Conservation (phyloP, 768 basidiomycete species). For the Russula vinacea region DNA sequence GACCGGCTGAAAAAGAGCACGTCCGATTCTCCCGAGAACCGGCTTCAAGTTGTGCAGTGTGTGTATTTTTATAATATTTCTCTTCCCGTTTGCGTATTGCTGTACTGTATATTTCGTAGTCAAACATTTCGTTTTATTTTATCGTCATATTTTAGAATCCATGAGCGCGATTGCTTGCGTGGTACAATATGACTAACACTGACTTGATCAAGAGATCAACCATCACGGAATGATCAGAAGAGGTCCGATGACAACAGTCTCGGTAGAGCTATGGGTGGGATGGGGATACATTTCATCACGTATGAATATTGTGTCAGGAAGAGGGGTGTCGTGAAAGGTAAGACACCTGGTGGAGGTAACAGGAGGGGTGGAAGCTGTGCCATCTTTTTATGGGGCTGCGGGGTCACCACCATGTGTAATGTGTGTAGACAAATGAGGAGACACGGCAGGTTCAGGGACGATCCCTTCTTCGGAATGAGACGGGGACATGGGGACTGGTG, state of each 20-base stretch:
- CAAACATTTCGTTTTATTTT: too few species aligned
- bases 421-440: neutral
- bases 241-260: neutral
- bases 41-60: too few species aligned
- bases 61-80: too few species aligned
- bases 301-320: neutral
- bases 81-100: too few species aligned
- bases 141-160: too few species aligned
- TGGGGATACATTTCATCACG: neutral
- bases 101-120: too few species aligned
- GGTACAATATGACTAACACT: too few species aligned
- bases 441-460: neutral
- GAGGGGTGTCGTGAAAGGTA: neutral
- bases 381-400: neutral
- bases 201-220: too few species aligned
- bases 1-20: too few species aligned
- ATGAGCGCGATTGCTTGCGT: too few species aligned
- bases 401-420: neutral
- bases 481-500: constrained; percentile 3
- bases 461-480: neutral
- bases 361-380: neutral
- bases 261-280: neutral
- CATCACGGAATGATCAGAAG: neutral
- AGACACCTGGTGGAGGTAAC: too few species aligned
- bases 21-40: too few species aligned